Base-by-base conservation (phyloP, 192 early-diverging fungal species). In the Linnemannia schmuckeri region DNA sequence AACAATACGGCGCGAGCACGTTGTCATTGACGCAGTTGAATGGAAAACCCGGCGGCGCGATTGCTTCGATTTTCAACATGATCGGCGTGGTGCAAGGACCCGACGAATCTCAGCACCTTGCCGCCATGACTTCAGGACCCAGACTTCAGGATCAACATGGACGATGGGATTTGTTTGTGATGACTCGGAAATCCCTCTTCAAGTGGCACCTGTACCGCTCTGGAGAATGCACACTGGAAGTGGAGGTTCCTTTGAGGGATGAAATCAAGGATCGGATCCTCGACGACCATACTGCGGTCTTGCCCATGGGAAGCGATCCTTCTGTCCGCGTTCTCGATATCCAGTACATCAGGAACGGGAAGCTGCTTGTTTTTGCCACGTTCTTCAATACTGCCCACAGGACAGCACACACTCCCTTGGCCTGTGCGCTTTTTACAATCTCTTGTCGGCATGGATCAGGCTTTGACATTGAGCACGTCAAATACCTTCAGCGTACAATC, bases 111-210 rank as follows among this genome's bases (percentile, higher is more conserved):
- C 85, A 87, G 61, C 78, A 78, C 33, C n/a, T 87, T 38, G 37
- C 61, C 1, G 49, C 85, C 0, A 52, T 87, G 80, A 81, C 80
- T 38, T 87, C 85, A 20, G 85, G 85, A 74, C 85, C 85, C 41
- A 87, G 78, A 68, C 55, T 75, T 47, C 85, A 87, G 47, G 85
- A 87, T 40, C 76, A 46, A 1, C 70, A 81, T 37, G 85, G 85
- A 63, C 71, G 85, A 18, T 87, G 85, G 85, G 80, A 87, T 49
- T 20, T 87, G 24, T 87, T 55, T 61, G 76, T 73, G 22, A 68
- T 87, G 80, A 87, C 79, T 20, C 79, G 79, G 40, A 73, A 72
- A 78, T 69, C 78, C 4, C 78, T 87, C 10, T 38, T 78, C 54
- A 78, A 73, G 37, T 87, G 85, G 85, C 76, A 78, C 38, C 40